These are phyloP conservation scores for Grigorovia humatica DNA, from an alignment of 805 yeast genomes.

Conservation along the genomic window DNA sequence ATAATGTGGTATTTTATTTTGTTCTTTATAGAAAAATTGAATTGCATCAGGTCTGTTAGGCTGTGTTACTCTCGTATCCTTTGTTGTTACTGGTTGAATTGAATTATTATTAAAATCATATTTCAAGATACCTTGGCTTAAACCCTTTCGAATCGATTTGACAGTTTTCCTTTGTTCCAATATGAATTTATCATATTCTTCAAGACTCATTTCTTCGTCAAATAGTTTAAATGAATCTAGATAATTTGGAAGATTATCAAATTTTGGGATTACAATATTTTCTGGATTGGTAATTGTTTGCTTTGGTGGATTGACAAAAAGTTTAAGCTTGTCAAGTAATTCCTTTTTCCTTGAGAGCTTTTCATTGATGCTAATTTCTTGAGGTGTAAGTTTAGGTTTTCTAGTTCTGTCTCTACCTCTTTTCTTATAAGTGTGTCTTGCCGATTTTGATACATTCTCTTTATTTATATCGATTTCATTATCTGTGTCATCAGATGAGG, in stretches of 20 bases:
- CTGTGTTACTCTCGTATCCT: slow-evolving; percentile 28
- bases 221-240: slow-evolving; percentile 47
- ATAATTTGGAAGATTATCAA: slow-evolving; percentile 32
- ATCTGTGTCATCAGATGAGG: slow-evolving; percentile 1
- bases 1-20: slow-evolving; percentile 40
- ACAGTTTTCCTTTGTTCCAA: slow-evolving; percentile 40
- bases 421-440: neutral
- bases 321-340: slow-evolving; percentile 23
- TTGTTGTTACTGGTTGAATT: slow-evolving; percentile 37
- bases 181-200: slow-evolving; percentile 53
- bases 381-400: neutral
- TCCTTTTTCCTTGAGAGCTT: slow-evolving; percentile 7
- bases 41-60: slow-evolving; percentile 41
- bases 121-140: slow-evolving; percentile 33
- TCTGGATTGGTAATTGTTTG: slow-evolving; percentile 51
- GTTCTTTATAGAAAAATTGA: slow-evolving; percentile 27
- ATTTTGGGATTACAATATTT: slow-evolving; percentile 41
- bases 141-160: slow-evolving; percentile 37
- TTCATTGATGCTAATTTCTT: slow-evolving; percentile 1
- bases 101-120: slow-evolving; percentile 33
- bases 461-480: neutral
- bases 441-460: neutral
- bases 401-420: neutral
- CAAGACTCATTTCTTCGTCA: slow-evolving; percentile 49
- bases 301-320: slow-evolving; percentile 32